Evolutionary conservation across 148 eudicot genomes (phyloP).

Genomic region (Limonium bicolor): DNA sequence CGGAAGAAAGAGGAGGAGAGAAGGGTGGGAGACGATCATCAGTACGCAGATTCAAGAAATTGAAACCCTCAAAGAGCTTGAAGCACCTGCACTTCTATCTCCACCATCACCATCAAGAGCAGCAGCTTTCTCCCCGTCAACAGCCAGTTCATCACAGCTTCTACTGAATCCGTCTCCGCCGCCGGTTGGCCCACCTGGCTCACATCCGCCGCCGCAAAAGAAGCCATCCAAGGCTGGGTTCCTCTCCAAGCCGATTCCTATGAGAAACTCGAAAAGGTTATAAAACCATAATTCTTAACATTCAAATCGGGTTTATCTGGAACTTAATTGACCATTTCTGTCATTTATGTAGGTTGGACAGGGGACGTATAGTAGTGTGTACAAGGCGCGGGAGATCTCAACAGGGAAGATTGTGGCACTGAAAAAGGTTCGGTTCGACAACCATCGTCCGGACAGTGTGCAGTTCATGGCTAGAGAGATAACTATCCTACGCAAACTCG

Average conservation of each 20-base stretch:
- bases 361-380: slow-evolving; percentile 93
- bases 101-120: slow-evolving; percentile 32
- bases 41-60: slow-evolving; percentile 1
- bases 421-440: slow-evolving; percentile 88
- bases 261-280: slow-evolving; percentile 62
- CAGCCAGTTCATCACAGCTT: slow-evolving; percentile 31
- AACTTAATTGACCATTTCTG: not conserved
- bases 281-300: not conserved
- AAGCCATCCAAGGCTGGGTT: slow-evolving; percentile 61
- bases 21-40: slow-evolving; percentile 8
- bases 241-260: slow-evolving; percentile 46
- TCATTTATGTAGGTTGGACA: slow-evolving; percentile 63
- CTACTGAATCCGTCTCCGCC: too few relatives aligned
- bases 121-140: slow-evolving; percentile 31
- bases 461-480: slow-evolving; percentile 91
- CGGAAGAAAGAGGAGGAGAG: slow-evolving; percentile 24
- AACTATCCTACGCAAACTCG: slow-evolving; percentile 66
- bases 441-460: slow-evolving; percentile 72
- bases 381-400: slow-evolving; percentile 50
- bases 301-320: not conserved
- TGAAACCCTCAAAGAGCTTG: slow-evolving; percentile 19
- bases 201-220: slow-evolving; percentile 45
- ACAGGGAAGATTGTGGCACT: slow-evolving; percentile 64
- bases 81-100: slow-evolving; percentile 14
- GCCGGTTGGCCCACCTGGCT: slow-evolving; percentile 81